Evolutionary conservation across 75 land plant genomes (phyloP).

Genomic region (Picea sitchensis): DNA sequence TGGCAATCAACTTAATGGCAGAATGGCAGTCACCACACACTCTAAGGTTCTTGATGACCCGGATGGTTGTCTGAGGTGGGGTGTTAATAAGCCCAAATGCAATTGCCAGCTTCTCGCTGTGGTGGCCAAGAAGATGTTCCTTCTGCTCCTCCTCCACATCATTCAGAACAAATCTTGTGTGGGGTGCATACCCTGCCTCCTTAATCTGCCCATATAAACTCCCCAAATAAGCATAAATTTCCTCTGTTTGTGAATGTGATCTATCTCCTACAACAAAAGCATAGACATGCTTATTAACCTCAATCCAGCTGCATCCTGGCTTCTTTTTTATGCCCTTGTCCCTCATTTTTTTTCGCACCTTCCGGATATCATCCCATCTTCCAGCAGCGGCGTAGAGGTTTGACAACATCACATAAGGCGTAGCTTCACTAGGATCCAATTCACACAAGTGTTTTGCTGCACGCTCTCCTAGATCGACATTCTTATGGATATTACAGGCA

Average conservation of each 20-base stretch:
- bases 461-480: background rate
- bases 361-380: slow-evolving; percentile 18
- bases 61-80: slow-evolving; percentile 1
- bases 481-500: slow-evolving; percentile 21
- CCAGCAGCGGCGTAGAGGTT: slow-evolving; percentile 20
- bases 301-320: slow-evolving; percentile 23
- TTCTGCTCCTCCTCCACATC: slow-evolving; percentile 17
- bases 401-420: slow-evolving; percentile 24
- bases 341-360: slow-evolving; percentile 13
- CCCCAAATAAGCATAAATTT: slow-evolving; percentile 19
- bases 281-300: slow-evolving; percentile 11
- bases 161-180: slow-evolving; percentile 10
- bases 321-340: slow-evolving; percentile 16
- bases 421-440: slow-evolving; percentile 11
- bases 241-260: slow-evolving; percentile 12
- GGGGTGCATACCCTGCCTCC: slow-evolving; percentile 14
- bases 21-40: slow-evolving; percentile 14
- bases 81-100: slow-evolving; percentile 14
- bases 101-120: slow-evolving; percentile 17
- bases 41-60: slow-evolving; percentile 14
- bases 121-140: slow-evolving; percentile 3
- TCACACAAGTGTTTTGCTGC: slow-evolving; percentile 13
- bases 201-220: slow-evolving; percentile 10
- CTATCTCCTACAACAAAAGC: slow-evolving; percentile 16
- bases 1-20: slow-evolving; percentile 17